These are phyloP conservation scores for Penicillium decumbens DNA, from an alignment of 2,329 filamentous ascomycete species.

Conservation along the genomic window DNA sequence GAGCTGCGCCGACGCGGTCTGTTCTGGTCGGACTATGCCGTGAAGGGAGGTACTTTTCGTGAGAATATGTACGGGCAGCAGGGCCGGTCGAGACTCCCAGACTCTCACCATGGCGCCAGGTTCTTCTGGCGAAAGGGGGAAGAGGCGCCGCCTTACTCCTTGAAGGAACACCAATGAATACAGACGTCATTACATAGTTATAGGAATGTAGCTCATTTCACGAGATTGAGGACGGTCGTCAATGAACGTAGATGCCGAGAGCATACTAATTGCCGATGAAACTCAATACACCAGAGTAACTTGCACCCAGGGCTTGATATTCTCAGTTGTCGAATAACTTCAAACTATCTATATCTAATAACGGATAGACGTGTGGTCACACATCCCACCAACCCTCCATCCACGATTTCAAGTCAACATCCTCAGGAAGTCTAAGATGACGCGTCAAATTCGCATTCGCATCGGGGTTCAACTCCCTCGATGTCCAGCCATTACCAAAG, in stretches of 20 bases:
- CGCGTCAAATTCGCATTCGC: conserved; percentile 60
- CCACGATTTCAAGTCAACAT: conserved; percentile 57
- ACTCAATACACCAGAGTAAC: no score
- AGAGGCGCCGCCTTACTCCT: conserved; percentile 29
- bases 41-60: conserved; percentile 36
- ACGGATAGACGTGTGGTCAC: conserved; percentile 8
- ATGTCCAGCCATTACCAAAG: conserved; percentile 65
- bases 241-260: background rate
- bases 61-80: conserved; percentile 37
- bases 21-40: conserved; percentile 38
- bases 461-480: conserved; percentile 52
- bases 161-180: conserved; percentile 7
- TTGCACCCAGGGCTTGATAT: no score
- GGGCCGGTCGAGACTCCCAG: conserved; percentile 29
- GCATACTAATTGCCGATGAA: no score
- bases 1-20: conserved; percentile 34
- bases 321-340: background rate
- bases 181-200: background rate
- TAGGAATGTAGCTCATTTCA: background rate
- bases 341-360: background rate
- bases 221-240: background rate
- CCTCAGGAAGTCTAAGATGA: conserved; percentile 55
- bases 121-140: conserved; percentile 37
- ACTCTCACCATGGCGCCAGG: conserved; percentile 35
- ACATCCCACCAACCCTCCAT: conserved; percentile 66